A percentile compares a stretch with the other conserved stretches of the same genome.
Evolutionary conservation across 2,329 filamentous ascomycete genomes (phyloP).

Genomic region (Tolypocladium pustulatum): DNA sequence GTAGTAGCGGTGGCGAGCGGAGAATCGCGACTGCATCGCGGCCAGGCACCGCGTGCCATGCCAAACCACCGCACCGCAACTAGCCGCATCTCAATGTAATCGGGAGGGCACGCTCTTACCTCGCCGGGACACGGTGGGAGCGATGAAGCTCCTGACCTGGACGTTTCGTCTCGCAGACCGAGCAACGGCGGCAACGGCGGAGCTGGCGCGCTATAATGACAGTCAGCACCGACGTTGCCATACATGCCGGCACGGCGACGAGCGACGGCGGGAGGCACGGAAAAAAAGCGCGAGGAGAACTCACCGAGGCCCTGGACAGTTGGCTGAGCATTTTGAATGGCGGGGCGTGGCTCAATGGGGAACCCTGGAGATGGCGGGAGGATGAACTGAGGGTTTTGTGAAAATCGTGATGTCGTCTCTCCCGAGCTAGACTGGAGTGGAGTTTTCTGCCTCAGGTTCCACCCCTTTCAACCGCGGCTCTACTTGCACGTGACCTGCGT

Average conservation of each 20-base stretch:
- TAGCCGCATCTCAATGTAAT: not conserved
- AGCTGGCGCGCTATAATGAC: constrained; percentile 36
- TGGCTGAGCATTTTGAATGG: constrained; percentile 45
- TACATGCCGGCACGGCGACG: not conserved
- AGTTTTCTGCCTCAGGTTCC: constrained; percentile 16
- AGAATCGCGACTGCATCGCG: constrained; percentile 1
- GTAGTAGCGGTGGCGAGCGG: not conserved
- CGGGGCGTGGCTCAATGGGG: constrained; percentile 37
- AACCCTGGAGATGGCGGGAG: constrained; percentile 19
- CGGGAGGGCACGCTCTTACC: constrained; percentile 33
- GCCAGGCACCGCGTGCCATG: not conserved
- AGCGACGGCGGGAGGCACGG: not conserved
- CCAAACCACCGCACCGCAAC: not conserved
- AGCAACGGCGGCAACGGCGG: constrained; percentile 37
- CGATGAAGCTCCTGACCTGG: constrained; percentile 47
- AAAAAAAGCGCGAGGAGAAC: constrained; percentile 14
- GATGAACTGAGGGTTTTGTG: constrained; percentile 31
- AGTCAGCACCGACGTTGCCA: not conserved
- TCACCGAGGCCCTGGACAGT: constrained; percentile 45
- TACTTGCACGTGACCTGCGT: not conserved
- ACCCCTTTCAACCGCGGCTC: not conserved
- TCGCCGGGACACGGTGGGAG: constrained; percentile 50
- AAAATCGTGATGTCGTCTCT: constrained; percentile 31
- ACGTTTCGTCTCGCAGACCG: constrained; percentile 29
- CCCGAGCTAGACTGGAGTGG: constrained; percentile 15